These are phyloP conservation scores for Tetradesmus lagerheimii DNA, from an alignment of 139 green algal genomes.

Conservation along the genomic window DNA sequence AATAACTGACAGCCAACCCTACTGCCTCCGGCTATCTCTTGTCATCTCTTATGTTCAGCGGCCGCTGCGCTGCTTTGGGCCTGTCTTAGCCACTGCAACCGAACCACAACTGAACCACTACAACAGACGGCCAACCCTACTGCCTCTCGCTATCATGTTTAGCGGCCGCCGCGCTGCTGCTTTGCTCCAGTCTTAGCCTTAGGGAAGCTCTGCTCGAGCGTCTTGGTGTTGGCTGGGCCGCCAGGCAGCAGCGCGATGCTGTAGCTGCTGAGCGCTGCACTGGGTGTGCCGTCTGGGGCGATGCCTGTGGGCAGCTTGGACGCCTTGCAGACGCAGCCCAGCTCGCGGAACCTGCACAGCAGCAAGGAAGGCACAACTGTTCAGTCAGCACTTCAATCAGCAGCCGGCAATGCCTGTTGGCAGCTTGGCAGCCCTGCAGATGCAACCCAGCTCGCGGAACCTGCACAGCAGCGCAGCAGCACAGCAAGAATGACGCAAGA, in stretches of 20 bases:
- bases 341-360: slow-evolving; percentile 50
- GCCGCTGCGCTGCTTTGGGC: no score
- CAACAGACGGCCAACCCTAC: no score
- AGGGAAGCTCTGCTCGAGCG: slow-evolving; percentile 50
- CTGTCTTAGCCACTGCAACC: no score
- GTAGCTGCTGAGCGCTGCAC: slow-evolving; percentile 3
- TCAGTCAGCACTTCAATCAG: neutral
- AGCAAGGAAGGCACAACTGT: neutral
- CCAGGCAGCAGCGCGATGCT: slow-evolving; percentile 42
- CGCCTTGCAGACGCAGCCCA: slow-evolving; percentile 44
- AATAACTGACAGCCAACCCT: no score
- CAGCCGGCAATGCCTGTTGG: neutral
- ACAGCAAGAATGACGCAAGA: neutral
- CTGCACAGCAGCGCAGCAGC: neutral
- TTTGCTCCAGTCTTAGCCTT: slow-evolving; percentile 31
- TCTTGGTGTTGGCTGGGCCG: slow-evolving; percentile 32
- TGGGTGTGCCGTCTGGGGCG: neutral
- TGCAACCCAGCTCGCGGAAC: slow-evolving; percentile 56
- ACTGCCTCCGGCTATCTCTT: no score
- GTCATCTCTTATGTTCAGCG: no score
- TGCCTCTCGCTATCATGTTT: no score
- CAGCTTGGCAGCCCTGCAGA: slow-evolving; percentile 11
- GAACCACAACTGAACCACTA: no score
- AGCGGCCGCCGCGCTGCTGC: slow-evolving; percentile 8
- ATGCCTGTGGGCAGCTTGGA: neutral